phyloP scores from a whole-genome alignment of 2,329 filamentous ascomycete species.

The Arthrobotrys megalospora region DNA sequence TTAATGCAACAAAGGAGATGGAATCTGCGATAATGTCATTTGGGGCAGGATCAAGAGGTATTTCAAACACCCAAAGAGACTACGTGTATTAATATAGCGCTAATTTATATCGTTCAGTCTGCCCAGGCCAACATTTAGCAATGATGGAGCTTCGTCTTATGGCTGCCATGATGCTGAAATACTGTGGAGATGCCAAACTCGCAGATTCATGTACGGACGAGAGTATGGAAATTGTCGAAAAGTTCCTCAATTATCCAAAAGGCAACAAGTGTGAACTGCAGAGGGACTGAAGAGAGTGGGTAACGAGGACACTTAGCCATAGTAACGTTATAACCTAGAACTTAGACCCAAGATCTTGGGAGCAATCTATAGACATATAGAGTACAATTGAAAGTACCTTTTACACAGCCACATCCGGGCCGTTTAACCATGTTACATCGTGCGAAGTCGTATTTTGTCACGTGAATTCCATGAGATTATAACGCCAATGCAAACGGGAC shows the following conservation, averaged over 20 bases:
- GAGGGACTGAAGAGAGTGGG: background rate
- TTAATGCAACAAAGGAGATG: conserved; percentile 33
- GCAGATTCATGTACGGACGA: conserved; percentile 48
- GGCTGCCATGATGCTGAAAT: background rate
- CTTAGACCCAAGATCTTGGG: no score
- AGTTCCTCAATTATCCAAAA: conserved; percentile 1
- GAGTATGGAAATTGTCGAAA: conserved; percentile 29
- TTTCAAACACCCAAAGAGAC: background rate
- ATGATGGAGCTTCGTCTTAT: conserved; percentile 6
- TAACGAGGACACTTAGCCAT: background rate
- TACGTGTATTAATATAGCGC: background rate
- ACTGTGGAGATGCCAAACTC: background rate
- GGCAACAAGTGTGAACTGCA: conserved; percentile 16
- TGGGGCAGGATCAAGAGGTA: conserved; percentile 34
- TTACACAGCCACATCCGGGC: background rate
- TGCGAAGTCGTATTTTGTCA: background rate
- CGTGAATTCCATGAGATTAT: conserved; percentile 7
- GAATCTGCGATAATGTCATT: conserved; percentile 5
- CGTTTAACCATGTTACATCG: background rate
- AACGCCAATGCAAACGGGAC: background rate
- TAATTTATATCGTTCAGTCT: background rate
- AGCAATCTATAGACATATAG: background rate
- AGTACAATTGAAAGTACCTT: no score
- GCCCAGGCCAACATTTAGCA: conserved; percentile 14
- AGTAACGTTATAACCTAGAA: background rate